Evolutionary conservation across 2,329 filamentous ascomycete species (phyloP).

Genomic region (Penicillium aurantiogriseum): DNA sequence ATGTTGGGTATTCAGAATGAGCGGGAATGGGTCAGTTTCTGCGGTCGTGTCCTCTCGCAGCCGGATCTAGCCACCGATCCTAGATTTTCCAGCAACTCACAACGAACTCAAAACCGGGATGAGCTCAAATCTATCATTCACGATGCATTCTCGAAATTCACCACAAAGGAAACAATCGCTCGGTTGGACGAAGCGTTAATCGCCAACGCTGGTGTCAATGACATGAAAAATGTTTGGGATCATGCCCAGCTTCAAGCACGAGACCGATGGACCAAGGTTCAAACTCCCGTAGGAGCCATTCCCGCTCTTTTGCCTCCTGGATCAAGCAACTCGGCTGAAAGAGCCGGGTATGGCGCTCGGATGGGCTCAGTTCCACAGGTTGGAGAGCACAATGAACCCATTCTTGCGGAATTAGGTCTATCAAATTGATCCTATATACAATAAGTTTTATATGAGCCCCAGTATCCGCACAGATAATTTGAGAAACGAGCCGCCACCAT

Average conservation of each 20-base stretch:
- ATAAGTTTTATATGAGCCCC: background rate
- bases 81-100: slow-evolving; percentile 50
- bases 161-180: slow-evolving; percentile 42
- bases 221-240: slow-evolving; percentile 56
- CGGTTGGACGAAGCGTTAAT: slow-evolving; percentile 51
- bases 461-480: background rate
- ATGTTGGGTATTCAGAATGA: slow-evolving; percentile 61
- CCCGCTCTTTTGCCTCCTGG: slow-evolving; percentile 54
- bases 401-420: slow-evolving; percentile 46
- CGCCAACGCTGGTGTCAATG: slow-evolving; percentile 56
- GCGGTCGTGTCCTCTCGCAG: slow-evolving; percentile 47
- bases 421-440: background rate
- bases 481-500: too few relatives aligned
- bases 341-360: slow-evolving; percentile 18
- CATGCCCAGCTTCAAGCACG: slow-evolving; percentile 54
- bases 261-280: slow-evolving; percentile 52
- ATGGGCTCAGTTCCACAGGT: slow-evolving; percentile 47
- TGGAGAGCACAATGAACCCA: slow-evolving; percentile 52
- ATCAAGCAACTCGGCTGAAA: slow-evolving; percentile 28
- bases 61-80: slow-evolving; percentile 45
- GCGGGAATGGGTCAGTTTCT: slow-evolving; percentile 55
- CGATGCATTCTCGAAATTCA: slow-evolving; percentile 41
- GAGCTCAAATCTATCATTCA: slow-evolving; percentile 49
- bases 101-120: slow-evolving; percentile 49
- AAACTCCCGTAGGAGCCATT: slow-evolving; percentile 49